These are phyloP conservation scores for Artemisia tridentata DNA, from an alignment of 129 eudicot species.

Conservation along the genomic window DNA sequence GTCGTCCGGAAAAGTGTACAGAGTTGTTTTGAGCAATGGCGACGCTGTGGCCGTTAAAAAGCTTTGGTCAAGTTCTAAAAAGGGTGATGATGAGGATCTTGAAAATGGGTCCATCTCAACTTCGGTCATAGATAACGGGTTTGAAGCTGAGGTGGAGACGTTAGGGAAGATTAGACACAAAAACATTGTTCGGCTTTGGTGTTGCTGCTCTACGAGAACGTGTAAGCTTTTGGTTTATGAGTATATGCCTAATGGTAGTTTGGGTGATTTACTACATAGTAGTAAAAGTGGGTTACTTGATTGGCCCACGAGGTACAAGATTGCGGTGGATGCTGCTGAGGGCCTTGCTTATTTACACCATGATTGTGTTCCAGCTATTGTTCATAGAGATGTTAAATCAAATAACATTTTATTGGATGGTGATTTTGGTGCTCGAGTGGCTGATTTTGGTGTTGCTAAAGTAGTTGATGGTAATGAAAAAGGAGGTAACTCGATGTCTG, in stretches of 20 bases:
- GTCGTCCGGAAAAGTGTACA: conserved; percentile 91
- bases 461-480: conserved; percentile 66
- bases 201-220: conserved; percentile 75
- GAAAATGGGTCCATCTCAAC: conserved; percentile 39
- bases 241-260: conserved; percentile 92
- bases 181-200: conserved; percentile 83
- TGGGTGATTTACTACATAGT: conserved; percentile 87
- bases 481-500: conserved; percentile 80
- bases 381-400: conserved; percentile 89
- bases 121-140: conserved; percentile 51
- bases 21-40: conserved; percentile 70
- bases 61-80: conserved; percentile 71
- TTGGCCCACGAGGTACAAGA: conserved; percentile 81
- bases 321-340: conserved; percentile 84
- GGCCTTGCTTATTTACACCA: conserved; percentile 93
- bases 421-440: conserved; percentile 83
- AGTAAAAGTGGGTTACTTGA: conserved; percentile 71
- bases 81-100: conserved; percentile 43
- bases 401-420: conserved; percentile 79
- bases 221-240: conserved; percentile 88
- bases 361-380: conserved; percentile 84
- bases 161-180: conserved; percentile 90
- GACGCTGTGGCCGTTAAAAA: conserved; percentile 88
- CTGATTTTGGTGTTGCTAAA: conserved; percentile 95
- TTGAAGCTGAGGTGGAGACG: conserved; percentile 88